Evolutionary conservation across 2,329 filamentous ascomycete species (phyloP), one percentile per base, ranked within the genome.

Genomic region (Neofusicoccum parvum): DNA sequence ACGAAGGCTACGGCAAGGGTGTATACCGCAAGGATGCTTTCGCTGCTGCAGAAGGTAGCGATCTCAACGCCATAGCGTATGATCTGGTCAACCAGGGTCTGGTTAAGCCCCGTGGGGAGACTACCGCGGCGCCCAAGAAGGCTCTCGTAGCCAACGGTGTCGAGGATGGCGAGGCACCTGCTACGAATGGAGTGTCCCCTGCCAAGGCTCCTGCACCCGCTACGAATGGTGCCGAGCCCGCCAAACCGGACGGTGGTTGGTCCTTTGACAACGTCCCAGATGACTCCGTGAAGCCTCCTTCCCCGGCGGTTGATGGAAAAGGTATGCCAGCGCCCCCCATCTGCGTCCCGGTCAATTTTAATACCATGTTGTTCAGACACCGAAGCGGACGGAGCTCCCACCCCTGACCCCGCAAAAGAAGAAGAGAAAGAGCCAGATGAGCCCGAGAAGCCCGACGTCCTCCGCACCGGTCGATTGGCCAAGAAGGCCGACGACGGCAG

Each of bases 1-100:
- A 23, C 49, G 59, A 64, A 9, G 65, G 65, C 37, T 41, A 39
- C 20, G 65, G 65, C 17, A 64, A 64, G 48, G 65, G 65, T 14
- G 60, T 65, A 7, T 51, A 63, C 46, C 32, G 32, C 32, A 15
- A n/a, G 1, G 17, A 20, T 32, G n/a, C 45, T 20, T 15, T 39
- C 20, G 39, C 41, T 9, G 56, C 41, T 3, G 14, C 56, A 4
- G 41, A 43, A 23, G 56, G 56, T 39, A 23, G 41, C 27, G 41
- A 60, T 23, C 39, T 60, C 36, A 60, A 43, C 15, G 56, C 56
- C 5, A 12, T 60, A 39, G 36, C 17, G 39, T 46, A 45, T 27
- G 23, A 7, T 7, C 41, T 60, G 1, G 41, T 60, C 17, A 46
- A 46, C 20, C 39, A 60, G 41, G 17, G 46, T 39, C 39, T 4